Evolutionary conservation across 331 rosid species (phyloP), one percentile per base, ranked within the genome.

Genomic region (Rhamnella rubrinervis): DNA sequence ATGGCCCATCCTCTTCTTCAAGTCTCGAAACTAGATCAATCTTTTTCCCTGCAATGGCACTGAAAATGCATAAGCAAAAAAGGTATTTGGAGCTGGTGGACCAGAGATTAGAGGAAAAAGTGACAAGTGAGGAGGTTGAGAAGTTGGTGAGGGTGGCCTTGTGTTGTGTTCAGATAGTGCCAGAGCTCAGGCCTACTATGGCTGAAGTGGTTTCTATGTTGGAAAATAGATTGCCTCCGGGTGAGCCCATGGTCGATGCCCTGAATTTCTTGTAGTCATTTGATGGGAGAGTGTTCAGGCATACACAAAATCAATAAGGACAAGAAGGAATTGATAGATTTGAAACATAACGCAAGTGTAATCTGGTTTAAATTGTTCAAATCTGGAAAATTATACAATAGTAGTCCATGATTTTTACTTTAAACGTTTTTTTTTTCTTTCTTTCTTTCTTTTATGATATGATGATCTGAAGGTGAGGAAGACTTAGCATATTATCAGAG

Each of bases 121-220:
- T 67, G 61, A 67, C 9, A 23, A 53, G 59, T 39, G 72, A 53
- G 51, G 52, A 55, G 53, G 63, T 68, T 37, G 63, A 55, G 38
- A 68, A 40, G 23, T 31, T 68, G 14, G 72, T 68, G 63, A 39
- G 40, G 19, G 38, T 68, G 39, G 63, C 72, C 3, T 68, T 68
- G 46, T 38, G 72, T 38, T 68, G 72, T 68, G 31, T 68, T 6
- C 72, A 67, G 39, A 39, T 55, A 39, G 72, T 55, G 17, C 72
- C 72, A 40, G 4, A 28, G 11, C 31, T 67, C 6, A 55, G 72
- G 17, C 72, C 72, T 9, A 59, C 28, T n/a, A 59, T 61, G 75
- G 56, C 46, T 12, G 61, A 50, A 28, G 75, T 71, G 59, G 75
- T 71, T 14, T 50, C 38, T 44, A 60, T 71, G 75, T 60, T 71